Evolutionary conservation across 2,329 filamentous ascomycete species (phyloP).

Genomic region (Fusarium cyanostomum): DNA sequence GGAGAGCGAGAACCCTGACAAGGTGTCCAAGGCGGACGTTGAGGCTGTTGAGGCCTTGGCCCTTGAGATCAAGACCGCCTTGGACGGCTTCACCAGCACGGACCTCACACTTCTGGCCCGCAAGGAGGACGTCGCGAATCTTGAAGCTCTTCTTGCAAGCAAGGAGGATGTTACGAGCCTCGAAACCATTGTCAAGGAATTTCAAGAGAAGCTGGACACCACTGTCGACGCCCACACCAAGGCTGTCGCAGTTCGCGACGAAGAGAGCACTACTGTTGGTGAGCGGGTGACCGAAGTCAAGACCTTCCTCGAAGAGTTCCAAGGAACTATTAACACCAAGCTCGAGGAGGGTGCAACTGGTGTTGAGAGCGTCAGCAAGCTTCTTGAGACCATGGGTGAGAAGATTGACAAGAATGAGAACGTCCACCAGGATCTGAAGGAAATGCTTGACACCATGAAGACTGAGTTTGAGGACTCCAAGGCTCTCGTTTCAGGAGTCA

Average conservation of each 20-base stretch:
- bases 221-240: constrained; percentile 80
- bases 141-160: constrained; percentile 75
- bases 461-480: constrained; percentile 88
- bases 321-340: constrained; percentile 77
- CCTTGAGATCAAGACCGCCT: constrained; percentile 82
- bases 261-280: constrained; percentile 81
- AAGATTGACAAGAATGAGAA: constrained; percentile 66
- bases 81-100: constrained; percentile 76
- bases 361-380: constrained; percentile 76
- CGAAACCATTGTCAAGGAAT: constrained; percentile 74
- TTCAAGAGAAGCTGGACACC: constrained; percentile 72
- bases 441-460: constrained; percentile 79
- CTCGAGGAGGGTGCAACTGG: constrained; percentile 79
- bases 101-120: constrained; percentile 76
- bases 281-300: constrained; percentile 84
- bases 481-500: constrained; percentile 79
- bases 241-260: constrained; percentile 83
- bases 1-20: constrained; percentile 66
- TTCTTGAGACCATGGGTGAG: constrained; percentile 73
- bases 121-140: constrained; percentile 73
- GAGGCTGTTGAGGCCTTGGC: constrained; percentile 83
- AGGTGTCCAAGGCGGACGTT: constrained; percentile 82
- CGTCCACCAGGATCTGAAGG: constrained; percentile 71
- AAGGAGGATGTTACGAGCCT: constrained; percentile 75
- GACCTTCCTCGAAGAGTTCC: constrained; percentile 78